These are phyloP conservation scores for Parietaria judaica DNA, from an alignment of 306 rosid genomes.

Conservation along the genomic window DNA sequence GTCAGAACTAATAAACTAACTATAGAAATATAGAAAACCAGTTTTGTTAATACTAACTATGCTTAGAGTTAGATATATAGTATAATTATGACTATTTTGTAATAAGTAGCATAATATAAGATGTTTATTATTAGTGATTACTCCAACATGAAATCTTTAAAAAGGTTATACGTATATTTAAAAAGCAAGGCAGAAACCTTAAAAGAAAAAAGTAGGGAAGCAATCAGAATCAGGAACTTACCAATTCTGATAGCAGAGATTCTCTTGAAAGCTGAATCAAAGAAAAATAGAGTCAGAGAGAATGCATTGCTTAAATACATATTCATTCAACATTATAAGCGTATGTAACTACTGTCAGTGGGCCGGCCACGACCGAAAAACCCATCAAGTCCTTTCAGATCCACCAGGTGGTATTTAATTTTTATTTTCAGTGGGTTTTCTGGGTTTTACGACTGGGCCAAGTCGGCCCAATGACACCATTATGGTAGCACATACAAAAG, in stretches of 20 bases:
- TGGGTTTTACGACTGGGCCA: no score
- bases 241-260: slow-evolving; percentile 88
- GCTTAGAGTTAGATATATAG: no score
- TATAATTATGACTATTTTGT: no score
- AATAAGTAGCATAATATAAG: no score
- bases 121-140: no score
- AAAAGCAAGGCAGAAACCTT: slow-evolving; percentile 1
- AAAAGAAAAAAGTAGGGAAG: not conserved
- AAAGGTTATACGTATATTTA: not conserved
- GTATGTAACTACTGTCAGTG: not conserved
- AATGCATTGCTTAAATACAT: not conserved
- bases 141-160: no score
- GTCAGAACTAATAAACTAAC: not conserved
- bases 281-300: slow-evolving; percentile 16
- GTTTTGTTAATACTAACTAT: no score
- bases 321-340: not conserved
- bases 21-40: not conserved
- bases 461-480: no score
- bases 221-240: slow-evolving; percentile 23
- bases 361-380: no score
- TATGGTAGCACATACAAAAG: not conserved
- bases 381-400: no score
- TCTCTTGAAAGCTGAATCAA: slow-evolving; percentile 67
- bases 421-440: no score
- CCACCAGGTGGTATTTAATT: no score